Base-by-base conservation (phyloP, 2,329 filamentous ascomycete genomes). In the Pestalotiopsis sp. region DNA sequence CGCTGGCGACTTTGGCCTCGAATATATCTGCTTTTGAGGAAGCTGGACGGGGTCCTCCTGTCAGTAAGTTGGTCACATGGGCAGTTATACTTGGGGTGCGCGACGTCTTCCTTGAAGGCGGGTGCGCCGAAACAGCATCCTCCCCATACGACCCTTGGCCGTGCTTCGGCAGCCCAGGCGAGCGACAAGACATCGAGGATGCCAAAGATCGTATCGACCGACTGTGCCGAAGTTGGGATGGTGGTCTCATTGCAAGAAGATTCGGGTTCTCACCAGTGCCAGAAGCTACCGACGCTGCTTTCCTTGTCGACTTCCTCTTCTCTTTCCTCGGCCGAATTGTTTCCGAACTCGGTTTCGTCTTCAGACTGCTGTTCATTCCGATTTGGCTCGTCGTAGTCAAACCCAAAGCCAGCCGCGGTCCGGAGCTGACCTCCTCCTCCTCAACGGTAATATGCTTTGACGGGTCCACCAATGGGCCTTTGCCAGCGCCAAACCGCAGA, bases 11-110 rank as follows among this genome's bases (percentile, higher is more conserved):
- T 78, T 97, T 97, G 74, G 95, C 94, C 83, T 98, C 96, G 79
- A 99, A 99, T 65, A 98, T 94, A 81, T 99, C 96, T 78, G 96
- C 95, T 84, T 98, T 98, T 70, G 95, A 97, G 17, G 94, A 96
- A 70, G 91, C 94, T 91, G 86, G 80, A 75, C 78, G 80, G 67
- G 73, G 70, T 74, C 73, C 74, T 70, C 77, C 80, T 59, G 81
- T 85, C 81, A 87, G 85, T 78, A 84, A 76, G 72, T 71, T 81
- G 76, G 81, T 80, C 78, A 84, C 75, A 68, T 77, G 79, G 68
- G 81, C 75, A 71, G 77, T 80, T 61, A 82, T 73, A 69, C 76
- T 81, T 65, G 76, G 71, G 61, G 73, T 74, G 59, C 75, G 76
- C 41, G 63, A 66, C 67, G 72, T 52, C 20, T 66, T 66, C 59